These are phyloP conservation scores for Eucalyptus cloeziana DNA, from an alignment of 345 rosid species.

Conservation along the genomic window DNA sequence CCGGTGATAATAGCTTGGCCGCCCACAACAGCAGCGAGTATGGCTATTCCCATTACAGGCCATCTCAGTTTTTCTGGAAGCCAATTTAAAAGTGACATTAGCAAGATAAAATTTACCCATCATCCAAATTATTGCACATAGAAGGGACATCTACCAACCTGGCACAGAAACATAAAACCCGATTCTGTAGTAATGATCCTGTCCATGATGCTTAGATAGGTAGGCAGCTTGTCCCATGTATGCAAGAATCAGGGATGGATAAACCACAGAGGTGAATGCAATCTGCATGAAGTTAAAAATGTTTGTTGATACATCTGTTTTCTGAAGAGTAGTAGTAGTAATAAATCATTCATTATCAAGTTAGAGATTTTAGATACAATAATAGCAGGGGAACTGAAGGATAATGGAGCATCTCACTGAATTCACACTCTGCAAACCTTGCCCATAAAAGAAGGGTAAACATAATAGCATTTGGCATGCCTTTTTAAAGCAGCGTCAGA, in stretches of 20 bases:
- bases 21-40: conserved; percentile 92
- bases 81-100: neutral
- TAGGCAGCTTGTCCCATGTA: conserved; percentile 98
- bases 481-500: neutral
- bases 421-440: neutral
- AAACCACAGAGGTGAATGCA: conserved; percentile 77
- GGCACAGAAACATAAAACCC: conserved; percentile 93
- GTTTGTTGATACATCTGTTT: neutral
- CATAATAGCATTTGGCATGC: neutral
- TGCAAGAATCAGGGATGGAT: conserved; percentile 82
- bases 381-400: neutral
- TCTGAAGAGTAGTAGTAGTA: neutral
- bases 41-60: conserved; percentile 90
- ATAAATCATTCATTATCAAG: neutral
- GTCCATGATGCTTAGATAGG: conserved; percentile 55
- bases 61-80: conserved; percentile 41
- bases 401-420: neutral
- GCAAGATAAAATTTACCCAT: neutral
- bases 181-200: conserved; percentile 22
- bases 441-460: neutral
- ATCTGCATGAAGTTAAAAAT: conserved; percentile 35
- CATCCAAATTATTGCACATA: neutral
- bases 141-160: conserved; percentile 3
- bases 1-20: conserved; percentile 93
- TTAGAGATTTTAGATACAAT: neutral